phyloP scores from a whole-genome alignment of 2,329 filamentous ascomycete species.

The Corniculantispora saksenae region DNA sequence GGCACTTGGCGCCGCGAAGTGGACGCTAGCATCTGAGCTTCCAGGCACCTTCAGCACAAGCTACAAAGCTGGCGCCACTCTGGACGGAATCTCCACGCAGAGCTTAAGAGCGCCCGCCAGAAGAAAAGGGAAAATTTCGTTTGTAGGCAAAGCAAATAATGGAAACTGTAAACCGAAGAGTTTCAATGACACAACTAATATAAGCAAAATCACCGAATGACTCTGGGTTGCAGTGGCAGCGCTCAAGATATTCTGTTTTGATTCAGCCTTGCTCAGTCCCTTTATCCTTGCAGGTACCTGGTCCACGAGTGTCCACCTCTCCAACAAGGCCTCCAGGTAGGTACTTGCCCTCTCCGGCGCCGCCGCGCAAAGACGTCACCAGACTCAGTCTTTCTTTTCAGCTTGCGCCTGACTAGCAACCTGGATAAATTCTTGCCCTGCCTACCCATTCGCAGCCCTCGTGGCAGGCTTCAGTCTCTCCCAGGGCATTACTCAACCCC shows the following conservation, averaged over 20 bases:
- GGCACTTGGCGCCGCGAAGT: neutral
- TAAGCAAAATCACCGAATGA: too few species aligned
- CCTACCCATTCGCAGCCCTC: neutral
- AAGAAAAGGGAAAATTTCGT: too few species aligned
- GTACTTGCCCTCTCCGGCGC: neutral
- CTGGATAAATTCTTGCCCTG: neutral
- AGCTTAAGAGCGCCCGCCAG: too few species aligned
- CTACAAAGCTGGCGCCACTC: too few species aligned
- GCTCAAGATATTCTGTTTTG: neutral
- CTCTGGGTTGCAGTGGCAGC: neutral
- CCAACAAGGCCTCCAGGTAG: neutral
- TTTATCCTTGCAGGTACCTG: neutral
- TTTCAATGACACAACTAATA: too few species aligned
- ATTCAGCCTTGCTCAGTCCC: neutral
- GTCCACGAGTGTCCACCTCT: neutral
- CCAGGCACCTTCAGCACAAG: neutral
- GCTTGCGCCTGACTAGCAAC: constrained; percentile 3
- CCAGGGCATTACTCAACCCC: neutral
- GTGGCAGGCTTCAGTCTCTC: neutral
- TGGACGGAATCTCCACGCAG: too few species aligned
- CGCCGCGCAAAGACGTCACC: constrained; percentile 9
- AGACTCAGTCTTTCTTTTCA: neutral
- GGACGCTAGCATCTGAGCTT: neutral
- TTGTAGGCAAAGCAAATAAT: too few species aligned
- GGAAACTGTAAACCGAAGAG: too few species aligned